Evolutionary conservation across 805 yeast species (phyloP).

Genomic region (Candida golubevii): DNA sequence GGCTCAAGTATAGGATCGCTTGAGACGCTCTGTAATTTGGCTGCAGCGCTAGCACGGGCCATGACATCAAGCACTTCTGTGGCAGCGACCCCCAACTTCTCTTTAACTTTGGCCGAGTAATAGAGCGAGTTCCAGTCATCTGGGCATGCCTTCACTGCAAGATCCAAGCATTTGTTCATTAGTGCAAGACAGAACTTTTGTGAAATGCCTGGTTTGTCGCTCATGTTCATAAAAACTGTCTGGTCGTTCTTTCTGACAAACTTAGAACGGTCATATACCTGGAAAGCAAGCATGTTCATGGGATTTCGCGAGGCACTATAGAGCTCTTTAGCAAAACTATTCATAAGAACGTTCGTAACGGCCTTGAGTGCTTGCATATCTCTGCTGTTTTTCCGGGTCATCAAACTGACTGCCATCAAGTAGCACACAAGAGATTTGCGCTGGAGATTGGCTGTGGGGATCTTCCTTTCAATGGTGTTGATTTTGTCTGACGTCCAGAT

Average conservation of each 20-base stretch:
- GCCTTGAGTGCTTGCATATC: constrained; percentile 22
- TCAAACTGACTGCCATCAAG: constrained; percentile 59
- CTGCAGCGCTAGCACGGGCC: constrained; percentile 41
- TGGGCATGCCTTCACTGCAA: constrained; percentile 43
- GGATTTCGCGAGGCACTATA: constrained; percentile 60
- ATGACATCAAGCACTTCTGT: constrained; percentile 38
- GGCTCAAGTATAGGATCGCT: constrained; percentile 71
- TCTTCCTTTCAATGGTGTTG: constrained; percentile 56
- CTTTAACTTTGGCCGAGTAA: constrained; percentile 53
- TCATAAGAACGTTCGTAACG: constrained; percentile 44
- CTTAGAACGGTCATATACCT: constrained; percentile 35
- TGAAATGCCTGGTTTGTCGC: constrained; percentile 20
- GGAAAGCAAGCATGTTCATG: constrained; percentile 58
- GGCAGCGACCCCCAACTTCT: constrained; percentile 41
- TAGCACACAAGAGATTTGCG: constrained; percentile 69
- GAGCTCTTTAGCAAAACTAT: constrained; percentile 52
- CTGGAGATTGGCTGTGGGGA: constrained; percentile 58
- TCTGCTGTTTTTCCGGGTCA: constrained; percentile 4
- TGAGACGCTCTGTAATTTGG: constrained; percentile 33
- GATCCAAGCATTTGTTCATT: constrained; percentile 40
- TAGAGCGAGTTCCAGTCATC: constrained; percentile 61
- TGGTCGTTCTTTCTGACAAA: constrained; percentile 27
- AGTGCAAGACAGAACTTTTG: constrained; percentile 31
- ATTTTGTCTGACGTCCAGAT: constrained; percentile 90
- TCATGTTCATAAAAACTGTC: constrained; percentile 23